Base-by-base conservation (phyloP, 352 stramenopile genomes). In the Phytophthora hibernalis region DNA sequence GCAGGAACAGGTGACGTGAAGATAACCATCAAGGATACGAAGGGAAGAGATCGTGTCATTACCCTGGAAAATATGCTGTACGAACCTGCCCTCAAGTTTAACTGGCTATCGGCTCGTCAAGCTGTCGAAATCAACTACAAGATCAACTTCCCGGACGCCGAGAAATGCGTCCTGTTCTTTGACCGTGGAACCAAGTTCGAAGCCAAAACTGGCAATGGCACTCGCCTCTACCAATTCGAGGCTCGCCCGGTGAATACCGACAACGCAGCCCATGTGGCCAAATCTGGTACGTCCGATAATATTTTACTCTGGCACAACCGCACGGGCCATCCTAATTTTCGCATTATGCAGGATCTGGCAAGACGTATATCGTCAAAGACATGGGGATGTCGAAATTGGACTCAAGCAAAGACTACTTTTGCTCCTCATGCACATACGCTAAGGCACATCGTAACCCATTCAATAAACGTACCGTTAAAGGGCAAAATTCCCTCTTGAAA, bases 391-490 rank as follows among this genome's bases (percentile, higher is more conserved):
- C 42, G 11, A 49, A 49, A 8, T 30, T 49, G 9, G 42, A 49
- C 20, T 33, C 54, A 22, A 51, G 52, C 4, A 13, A 55, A 45
- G n/a, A 51, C 26, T 64, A 64, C n/a, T 57, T 55, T 21, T 68
- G 50, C 28, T 60, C 52, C 5, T 59, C 54, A 7, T 65, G 62
- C 15, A 45, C 26, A 20, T 61, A 61, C 33, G 50, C 61, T 5
- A 68, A 68, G 20, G 51, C 61, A 0, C 40, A 68, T 38, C 43
- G 51, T 56, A 52, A 45, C 18, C 42, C 61, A 45, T 63, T 69
- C 61, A 62, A 63, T 51, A 63, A 69, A 63, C 15, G 22, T 24
- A 40, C 35, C 18, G 61, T 69, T 69, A 63, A 53, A 16, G 45
- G 9, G 33, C 45, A 0, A 56, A 69, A 54, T 55, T 51, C 9